A percentile compares a stretch with the other conserved stretches of the same genome.
phyloP scores from a whole-genome alignment of 495 filamentous ascomycete genomes.

The Diplogelasinospora grovesii region DNA sequence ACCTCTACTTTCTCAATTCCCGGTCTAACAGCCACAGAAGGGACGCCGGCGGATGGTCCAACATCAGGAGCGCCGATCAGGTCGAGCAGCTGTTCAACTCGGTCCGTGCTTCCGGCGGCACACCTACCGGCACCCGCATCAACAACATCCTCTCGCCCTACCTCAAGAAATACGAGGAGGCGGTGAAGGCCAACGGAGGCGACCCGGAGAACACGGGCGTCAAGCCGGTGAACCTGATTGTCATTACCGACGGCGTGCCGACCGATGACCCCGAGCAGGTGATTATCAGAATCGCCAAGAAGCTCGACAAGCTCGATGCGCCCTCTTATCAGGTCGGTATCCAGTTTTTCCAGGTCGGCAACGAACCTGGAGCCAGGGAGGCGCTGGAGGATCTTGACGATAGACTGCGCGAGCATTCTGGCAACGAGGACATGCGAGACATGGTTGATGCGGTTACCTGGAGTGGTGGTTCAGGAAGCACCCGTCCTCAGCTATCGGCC shows the following conservation, averaged over 20 bases:
- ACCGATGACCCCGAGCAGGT: constrained; percentile 65
- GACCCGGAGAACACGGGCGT: constrained; percentile 39
- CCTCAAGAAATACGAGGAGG: constrained; percentile 30
- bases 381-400: constrained; percentile 76
- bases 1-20: constrained; percentile 85
- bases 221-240: constrained; percentile 88
- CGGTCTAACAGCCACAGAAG: constrained; percentile 22
- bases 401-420: constrained; percentile 51
- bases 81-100: constrained; percentile 15
- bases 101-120: constrained; percentile 59
- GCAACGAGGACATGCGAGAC: constrained; percentile 58
- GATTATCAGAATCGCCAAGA: constrained; percentile 59
- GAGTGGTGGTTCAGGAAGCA: constrained; percentile 34
- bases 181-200: constrained; percentile 25
- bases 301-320: constrained; percentile 65
- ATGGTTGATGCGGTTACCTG: constrained; percentile 93
- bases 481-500: constrained; percentile 30
- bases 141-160: constrained; percentile 71
- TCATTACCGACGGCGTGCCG: constrained; percentile 85
- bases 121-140: constrained; percentile 70
- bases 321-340: constrained; percentile 84
- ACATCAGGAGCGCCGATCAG: constrained; percentile 3
- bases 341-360: constrained; percentile 95
- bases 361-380: constrained; percentile 55
- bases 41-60: constrained; percentile 20